Evolutionary conservation across 2,329 filamentous ascomycete species (phyloP), one percentile per base, ranked within the genome.

Genomic region (Cladosporium sp.): DNA sequence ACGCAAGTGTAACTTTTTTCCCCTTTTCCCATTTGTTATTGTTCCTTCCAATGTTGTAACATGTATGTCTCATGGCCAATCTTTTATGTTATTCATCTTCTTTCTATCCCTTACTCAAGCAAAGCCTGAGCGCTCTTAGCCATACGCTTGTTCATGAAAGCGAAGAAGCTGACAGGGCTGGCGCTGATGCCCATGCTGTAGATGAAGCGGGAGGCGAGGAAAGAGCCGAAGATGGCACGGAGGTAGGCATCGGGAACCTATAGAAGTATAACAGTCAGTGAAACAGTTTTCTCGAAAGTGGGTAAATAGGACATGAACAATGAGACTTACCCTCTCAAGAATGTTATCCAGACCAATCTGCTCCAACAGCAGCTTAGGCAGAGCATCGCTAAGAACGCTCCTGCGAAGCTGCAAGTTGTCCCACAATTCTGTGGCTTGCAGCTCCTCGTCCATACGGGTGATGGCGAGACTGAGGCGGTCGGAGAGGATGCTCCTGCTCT

Each of bases 161-260:
- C 91, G 76, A 96, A 99, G 81, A 99, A 99, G 37, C 93, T 91
- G 78, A 99, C 97, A 70, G 97, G 93, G 78, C 88, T 94, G 4
- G 94, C 92, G 64, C 84, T 87, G 72, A 91, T 92, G 68, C 94
- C 94, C 72, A 93, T 94, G 73, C 96, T 86, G 74, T 99, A 99
- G 39, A 99, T 91, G 73, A 99, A 99, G 42, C 94, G 88, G 70
- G 89, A 95, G 49, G 94, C 93, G 65, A 99, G 81, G 76, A 93
- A 97, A 48, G 90, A 95, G 65, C 94, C 94, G 71, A 99, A 99
- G 72, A 99, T 97, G 64, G 92, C 88, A 64, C 91, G 85, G 62
- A 99, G 83, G 72, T 99, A 99, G 65, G 86, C 88, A 61, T 96
- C 90, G 0, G 94, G 94, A 20, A 99, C 85, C 84, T 86, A 60